phyloP scores from a whole-genome alignment of 495 filamentous ascomycete genomes.

The Pyrenopolyporus hunteri region DNA sequence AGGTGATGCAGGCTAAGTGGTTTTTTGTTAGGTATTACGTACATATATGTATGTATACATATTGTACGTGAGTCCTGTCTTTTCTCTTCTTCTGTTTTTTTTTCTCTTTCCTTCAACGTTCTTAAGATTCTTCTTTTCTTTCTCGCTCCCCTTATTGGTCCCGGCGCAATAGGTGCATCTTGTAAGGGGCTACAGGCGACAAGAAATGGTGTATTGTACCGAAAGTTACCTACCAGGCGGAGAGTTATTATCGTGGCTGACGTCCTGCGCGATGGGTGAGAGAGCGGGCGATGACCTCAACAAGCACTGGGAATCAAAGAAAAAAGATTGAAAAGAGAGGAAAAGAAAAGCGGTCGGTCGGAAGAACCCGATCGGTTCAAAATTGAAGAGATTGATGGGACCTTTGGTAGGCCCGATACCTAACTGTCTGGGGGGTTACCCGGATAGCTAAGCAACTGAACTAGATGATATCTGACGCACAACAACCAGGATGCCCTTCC shows the following conservation, averaged over 20 bases:
- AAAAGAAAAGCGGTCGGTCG: conserved; percentile 23
- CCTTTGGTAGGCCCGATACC: conserved; percentile 2
- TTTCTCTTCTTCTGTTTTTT: no score
- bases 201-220: conserved; percentile 1
- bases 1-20: conserved; percentile 3
- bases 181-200: conserved; percentile 20
- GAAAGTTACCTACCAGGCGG: conserved; percentile 13
- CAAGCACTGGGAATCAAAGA: conserved; percentile 17
- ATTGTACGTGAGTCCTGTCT: not conserved
- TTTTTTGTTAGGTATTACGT: conserved; percentile 29
- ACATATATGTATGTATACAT: conserved; percentile 3
- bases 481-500: conserved; percentile 5
- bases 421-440: conserved; percentile 19
- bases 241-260: conserved; percentile 5
- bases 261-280: conserved; percentile 2
- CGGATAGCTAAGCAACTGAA: conserved; percentile 3
- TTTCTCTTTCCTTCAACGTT: no score
- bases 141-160: conserved; percentile 2
- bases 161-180: conserved; percentile 1
- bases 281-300: conserved; percentile 4
- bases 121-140: not conserved
- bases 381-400: not conserved
- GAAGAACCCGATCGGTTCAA: conserved; percentile 28
- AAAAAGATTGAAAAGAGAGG: conserved; percentile 6
- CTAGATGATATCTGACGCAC: conserved; percentile 10